A percentile compares a stretch with the other conserved stretches of the same genome.
Evolutionary conservation across 345 rosid genomes (phyloP).

Genomic region (Eutrema japonicum): DNA sequence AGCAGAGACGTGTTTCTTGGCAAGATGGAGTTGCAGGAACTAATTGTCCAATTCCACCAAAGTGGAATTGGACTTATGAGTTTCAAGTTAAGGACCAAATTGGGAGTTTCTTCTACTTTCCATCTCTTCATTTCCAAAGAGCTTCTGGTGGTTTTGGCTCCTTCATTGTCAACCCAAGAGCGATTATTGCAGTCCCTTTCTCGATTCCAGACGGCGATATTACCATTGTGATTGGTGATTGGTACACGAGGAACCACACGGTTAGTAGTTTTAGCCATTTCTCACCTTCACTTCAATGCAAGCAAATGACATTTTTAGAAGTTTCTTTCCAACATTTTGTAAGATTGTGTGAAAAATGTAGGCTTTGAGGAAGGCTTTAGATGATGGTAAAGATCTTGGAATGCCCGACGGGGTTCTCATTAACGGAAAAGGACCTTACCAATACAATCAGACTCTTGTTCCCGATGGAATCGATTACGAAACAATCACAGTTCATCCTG

Average conservation of each 20-base stretch:
- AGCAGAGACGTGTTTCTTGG: constrained; percentile 96
- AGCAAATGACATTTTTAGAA: neutral
- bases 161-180: constrained; percentile 76
- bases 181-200: constrained; percentile 83
- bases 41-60: constrained; percentile 95
- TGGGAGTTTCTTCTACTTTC: constrained; percentile 99
- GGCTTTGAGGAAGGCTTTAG: constrained; percentile 93
- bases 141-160: constrained; percentile 95
- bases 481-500: constrained; percentile 88
- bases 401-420: constrained; percentile 98
- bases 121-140: constrained; percentile 92
- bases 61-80: constrained; percentile 99
- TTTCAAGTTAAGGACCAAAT: constrained; percentile 98
- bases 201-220: constrained; percentile 81
- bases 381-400: constrained; percentile 89
- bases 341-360: constrained; percentile 39
- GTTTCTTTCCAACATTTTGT: constrained; percentile 4
- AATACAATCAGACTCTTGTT: constrained; percentile 83
- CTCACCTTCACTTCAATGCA: neutral
- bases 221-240: constrained; percentile 81
- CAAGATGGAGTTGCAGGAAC: constrained; percentile 97
- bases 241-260: constrained; percentile 94
- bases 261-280: constrained; percentile 52
- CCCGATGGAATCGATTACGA: constrained; percentile 73
- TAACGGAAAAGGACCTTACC: constrained; percentile 97